phyloP scores from a whole-genome alignment of 108 stramenopile species.

The Phaeodactylum tricornutum region DNA sequence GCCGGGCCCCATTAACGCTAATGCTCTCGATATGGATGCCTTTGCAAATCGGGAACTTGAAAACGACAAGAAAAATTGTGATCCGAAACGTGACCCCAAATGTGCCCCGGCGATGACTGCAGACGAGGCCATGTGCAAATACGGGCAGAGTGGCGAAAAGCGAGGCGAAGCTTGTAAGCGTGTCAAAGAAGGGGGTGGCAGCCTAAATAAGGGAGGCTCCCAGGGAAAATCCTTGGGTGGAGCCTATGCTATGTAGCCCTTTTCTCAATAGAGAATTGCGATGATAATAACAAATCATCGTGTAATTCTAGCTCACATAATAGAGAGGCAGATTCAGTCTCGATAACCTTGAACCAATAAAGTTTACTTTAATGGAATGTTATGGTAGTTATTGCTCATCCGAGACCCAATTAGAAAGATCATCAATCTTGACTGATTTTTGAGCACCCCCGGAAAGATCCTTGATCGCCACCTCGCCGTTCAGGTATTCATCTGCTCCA shows the following conservation, averaged over 20 bases:
- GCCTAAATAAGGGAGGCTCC: slow-evolving; percentile 13
- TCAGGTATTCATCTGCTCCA: slow-evolving; percentile 77
- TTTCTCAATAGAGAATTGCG: too few species aligned
- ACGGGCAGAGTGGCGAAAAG: slow-evolving; percentile 44
- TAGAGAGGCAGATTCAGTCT: too few species aligned
- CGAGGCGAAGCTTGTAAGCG: slow-evolving; percentile 51
- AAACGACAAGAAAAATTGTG: slow-evolving; percentile 50
- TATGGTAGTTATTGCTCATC: neutral
- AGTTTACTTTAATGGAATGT: too few species aligned
- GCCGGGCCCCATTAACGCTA: slow-evolving; percentile 1
- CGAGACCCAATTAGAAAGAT: slow-evolving; percentile 33
- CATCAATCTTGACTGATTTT: slow-evolving; percentile 36
- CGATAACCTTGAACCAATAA: too few species aligned
- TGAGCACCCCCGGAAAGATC: slow-evolving; percentile 60
- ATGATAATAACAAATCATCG: too few species aligned
- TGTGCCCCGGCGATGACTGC: slow-evolving; percentile 39
- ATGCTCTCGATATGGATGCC: slow-evolving; percentile 54
- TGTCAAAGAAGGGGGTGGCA: slow-evolving; percentile 38
- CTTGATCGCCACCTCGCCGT: slow-evolving; percentile 77
- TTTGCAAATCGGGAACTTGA: slow-evolving; percentile 30
- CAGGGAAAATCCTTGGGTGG: slow-evolving; percentile 52
- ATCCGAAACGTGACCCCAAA: slow-evolving; percentile 62
- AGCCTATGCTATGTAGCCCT: slow-evolving; percentile 72
- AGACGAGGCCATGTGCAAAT: slow-evolving; percentile 62
- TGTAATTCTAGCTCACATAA: too few species aligned